Conservation (phyloP, 2,329 filamentous ascomycete species). For the Zopfia rhizophila region DNA sequence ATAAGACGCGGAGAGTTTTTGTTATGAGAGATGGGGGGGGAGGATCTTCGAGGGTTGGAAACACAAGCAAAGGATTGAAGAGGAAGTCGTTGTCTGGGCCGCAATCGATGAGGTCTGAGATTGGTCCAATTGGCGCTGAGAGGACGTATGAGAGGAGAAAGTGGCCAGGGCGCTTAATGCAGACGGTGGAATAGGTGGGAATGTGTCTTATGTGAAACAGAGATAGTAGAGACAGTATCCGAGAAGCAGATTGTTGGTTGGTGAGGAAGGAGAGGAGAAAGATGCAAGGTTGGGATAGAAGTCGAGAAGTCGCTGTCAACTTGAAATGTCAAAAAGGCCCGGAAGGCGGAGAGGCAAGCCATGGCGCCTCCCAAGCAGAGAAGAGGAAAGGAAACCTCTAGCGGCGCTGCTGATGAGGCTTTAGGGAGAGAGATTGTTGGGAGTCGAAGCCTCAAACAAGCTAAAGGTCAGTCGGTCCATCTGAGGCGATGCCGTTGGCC, state of each 20-base stretch:
- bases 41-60: conserved; percentile 35
- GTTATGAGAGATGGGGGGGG: conserved; percentile 23
- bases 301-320: conserved; percentile 18
- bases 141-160: conserved; percentile 35
- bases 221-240: conserved; percentile 30
- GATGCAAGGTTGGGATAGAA: conserved; percentile 11
- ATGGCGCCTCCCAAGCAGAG: conserved; percentile 33
- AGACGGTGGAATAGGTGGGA: conserved; percentile 37
- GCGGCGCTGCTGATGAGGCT: conserved; percentile 12
- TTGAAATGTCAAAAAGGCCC: conserved; percentile 18
- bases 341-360: conserved; percentile 31
- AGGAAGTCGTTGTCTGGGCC: conserved; percentile 25
- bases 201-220: conserved; percentile 42
- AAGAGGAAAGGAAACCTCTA: conserved; percentile 25
- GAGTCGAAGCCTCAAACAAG: conserved; percentile 38
- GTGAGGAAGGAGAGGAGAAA: conserved; percentile 26
- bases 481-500: conserved; percentile 36
- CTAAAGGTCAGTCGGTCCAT: conserved; percentile 34
- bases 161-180: conserved; percentile 47
- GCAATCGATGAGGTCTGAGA: conserved; percentile 30
- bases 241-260: conserved; percentile 34
- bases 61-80: conserved; percentile 19
- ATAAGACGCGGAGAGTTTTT: conserved; percentile 27
- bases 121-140: conserved; percentile 45
- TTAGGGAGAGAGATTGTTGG: conserved; percentile 24